Percentiles rank a stretch among this genome's conserved stretches.
Conservation (phyloP, 2,329 filamentous ascomycete genomes). For the Tolypocladium cylindrosporum region DNA sequence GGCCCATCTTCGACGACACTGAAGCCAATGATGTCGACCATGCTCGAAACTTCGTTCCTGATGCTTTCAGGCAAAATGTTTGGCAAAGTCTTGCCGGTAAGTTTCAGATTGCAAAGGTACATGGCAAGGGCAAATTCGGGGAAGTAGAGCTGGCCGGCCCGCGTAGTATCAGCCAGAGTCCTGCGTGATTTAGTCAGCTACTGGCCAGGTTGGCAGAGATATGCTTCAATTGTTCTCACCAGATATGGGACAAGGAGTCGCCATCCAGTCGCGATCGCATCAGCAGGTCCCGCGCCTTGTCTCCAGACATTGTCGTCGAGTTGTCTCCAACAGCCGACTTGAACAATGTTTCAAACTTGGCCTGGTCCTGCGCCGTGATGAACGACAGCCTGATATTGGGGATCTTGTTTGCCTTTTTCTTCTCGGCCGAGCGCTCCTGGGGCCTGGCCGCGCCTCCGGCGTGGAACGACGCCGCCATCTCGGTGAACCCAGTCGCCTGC, state of each 20-base stretch:
- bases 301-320: constrained; percentile 79
- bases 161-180: constrained; percentile 90
- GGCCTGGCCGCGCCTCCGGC: constrained; percentile 35
- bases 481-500: constrained; percentile 54
- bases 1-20: constrained; percentile 65
- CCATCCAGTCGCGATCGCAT: constrained; percentile 82
- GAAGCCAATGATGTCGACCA: constrained; percentile 99
- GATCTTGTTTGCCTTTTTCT: constrained; percentile 61
- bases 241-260: constrained; percentile 83
- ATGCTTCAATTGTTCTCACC: constrained; percentile 39
- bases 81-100: constrained; percentile 79
- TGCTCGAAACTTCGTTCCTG: constrained; percentile 94
- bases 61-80: constrained; percentile 68
- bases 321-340: constrained; percentile 83
- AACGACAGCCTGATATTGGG: constrained; percentile 92
- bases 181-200: constrained; percentile 30
- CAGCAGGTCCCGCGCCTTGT: constrained; percentile 84
- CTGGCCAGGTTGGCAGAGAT: not conserved
- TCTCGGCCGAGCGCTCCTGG: constrained; percentile 35
- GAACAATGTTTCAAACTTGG: constrained; percentile 96
- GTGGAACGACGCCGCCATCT: constrained; percentile 59
- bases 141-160: constrained; percentile 91
- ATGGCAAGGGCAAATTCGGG: constrained; percentile 96
- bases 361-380: constrained; percentile 88
- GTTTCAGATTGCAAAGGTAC: constrained; percentile 93